Evolutionary conservation across 805 yeast species (phyloP).

Genomic region (Cyberlindnera amylophila): DNA sequence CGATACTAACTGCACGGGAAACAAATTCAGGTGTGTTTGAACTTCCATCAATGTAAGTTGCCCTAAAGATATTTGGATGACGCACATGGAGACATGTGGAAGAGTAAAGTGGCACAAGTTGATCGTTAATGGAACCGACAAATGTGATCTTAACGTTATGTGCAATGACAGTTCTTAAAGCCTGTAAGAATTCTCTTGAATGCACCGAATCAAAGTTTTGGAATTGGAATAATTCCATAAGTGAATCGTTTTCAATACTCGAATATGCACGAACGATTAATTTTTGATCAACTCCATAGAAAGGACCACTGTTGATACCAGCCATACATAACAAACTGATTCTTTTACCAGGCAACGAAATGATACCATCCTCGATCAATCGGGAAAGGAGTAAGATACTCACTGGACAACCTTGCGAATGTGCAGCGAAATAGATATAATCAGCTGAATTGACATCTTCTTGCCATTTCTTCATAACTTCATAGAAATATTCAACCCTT

Average conservation of each 20-base stretch:
- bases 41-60: constrained; percentile 82
- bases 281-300: constrained; percentile 83
- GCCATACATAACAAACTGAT: constrained; percentile 91
- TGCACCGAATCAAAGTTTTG: constrained; percentile 73
- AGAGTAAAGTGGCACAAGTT: constrained; percentile 87
- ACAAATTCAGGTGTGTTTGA: constrained; percentile 80
- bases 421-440: constrained; percentile 86
- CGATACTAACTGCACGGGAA: constrained; percentile 65
- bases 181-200: constrained; percentile 64
- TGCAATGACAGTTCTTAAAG: constrained; percentile 58
- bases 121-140: constrained; percentile 91
- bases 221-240: constrained; percentile 82
- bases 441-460: constrained; percentile 60
- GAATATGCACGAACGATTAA: constrained; percentile 84
- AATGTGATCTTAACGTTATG: constrained; percentile 75
- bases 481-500: constrained; percentile 77
- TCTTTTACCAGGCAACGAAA: constrained; percentile 31
- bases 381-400: constrained; percentile 73
- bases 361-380: constrained; percentile 57
- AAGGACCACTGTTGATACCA: constrained; percentile 91
- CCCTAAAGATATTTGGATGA: constrained; percentile 88
- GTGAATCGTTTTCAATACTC: constrained; percentile 82
- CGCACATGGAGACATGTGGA: constrained; percentile 75
- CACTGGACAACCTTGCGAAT: constrained; percentile 95
- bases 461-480: constrained; percentile 64